Base-by-base conservation (phyloP, 176 grass and related monocot genomes). In the Hyparrhenia diplandra region DNA sequence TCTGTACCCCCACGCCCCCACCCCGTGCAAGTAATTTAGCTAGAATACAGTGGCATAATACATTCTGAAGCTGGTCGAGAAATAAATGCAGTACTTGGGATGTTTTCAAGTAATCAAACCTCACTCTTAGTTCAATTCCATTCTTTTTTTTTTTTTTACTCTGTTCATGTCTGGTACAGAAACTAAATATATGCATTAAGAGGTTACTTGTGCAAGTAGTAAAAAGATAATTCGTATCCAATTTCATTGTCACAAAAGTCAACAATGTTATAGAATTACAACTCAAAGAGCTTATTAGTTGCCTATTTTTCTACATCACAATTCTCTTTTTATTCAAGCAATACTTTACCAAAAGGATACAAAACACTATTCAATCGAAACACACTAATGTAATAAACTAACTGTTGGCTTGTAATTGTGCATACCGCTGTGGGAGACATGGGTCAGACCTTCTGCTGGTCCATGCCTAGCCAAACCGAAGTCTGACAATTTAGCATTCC, bases 391-490 rank as follows among this genome's bases (percentile, higher is more conserved):
- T 5, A 46, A 78, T 35, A 54, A 64, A 63, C 24, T 29, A 25
- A 69, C 4, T 71, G 16, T 47, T 20, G 1, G 21, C n/a, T 6
- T 29, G 13, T 68, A 57, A 51, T 36, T 32, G 12, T 80, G 31
- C 89, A 55, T 89, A 99, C 97, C 73, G 93, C 97, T 77, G 97
- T 99, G 67, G n/a, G 97, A 95, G 59, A 99, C 93, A 78, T 99
- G 97, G 64, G 90, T 95, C 39, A 99, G 42, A 80, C 97, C 97
- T 90, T 99, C 97, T 0, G 85, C 32, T 41, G 97, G 97, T 77
- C 97, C 97, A 83, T 99, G 97, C 84, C 97, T 96, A 77, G 97
- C 97, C 77, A 99, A 91, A 35, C 97, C 97, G 52, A 99, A 99
- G 84, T 99, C 97, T 3, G 97, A 99, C 65, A 99, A 80, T 72